Percentiles rank a stretch among this genome's conserved stretches.
phyloP scores from a whole-genome alignment of 257 asterid species.

The Solanum phureja region DNA sequence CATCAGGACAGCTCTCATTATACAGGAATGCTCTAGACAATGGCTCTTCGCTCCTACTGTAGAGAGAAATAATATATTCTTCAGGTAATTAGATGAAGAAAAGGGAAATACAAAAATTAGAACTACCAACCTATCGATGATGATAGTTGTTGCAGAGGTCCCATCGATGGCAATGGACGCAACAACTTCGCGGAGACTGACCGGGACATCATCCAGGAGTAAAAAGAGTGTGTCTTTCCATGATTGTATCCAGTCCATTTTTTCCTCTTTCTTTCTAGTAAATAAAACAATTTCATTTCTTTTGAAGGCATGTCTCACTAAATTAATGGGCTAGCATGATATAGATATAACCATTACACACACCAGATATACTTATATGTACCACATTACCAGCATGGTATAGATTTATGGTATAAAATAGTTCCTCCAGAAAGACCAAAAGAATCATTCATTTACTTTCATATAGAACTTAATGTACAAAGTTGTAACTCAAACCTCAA shows the following conservation, averaged over 20 bases:
- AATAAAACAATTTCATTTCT: slow-evolving; percentile 21
- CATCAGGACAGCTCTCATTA: slow-evolving; percentile 66
- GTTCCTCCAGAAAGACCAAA: background rate
- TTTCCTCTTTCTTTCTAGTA: slow-evolving; percentile 69
- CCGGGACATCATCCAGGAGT: slow-evolving; percentile 71
- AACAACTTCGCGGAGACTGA: slow-evolving; percentile 38
- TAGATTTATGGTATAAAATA: background rate
- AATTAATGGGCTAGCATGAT: background rate
- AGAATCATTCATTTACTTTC: background rate
- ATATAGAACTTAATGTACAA: background rate
- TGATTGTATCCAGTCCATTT: slow-evolving; percentile 70
- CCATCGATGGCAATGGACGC: slow-evolving; percentile 79
- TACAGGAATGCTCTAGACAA: slow-evolving; percentile 66
- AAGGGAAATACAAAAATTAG: background rate
- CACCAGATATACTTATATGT: background rate
- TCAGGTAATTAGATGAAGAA: background rate
- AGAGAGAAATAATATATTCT: background rate
- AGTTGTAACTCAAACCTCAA: background rate
- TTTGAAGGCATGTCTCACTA: background rate
- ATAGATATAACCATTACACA: background rate
- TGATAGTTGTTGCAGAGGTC: slow-evolving; percentile 83
- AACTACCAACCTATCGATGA: slow-evolving; percentile 51
- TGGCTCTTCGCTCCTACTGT: slow-evolving; percentile 64
- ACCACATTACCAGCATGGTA: background rate
- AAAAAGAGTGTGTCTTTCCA: slow-evolving; percentile 69